Percentiles rank a stretch among this genome's conserved stretches.
These are phyloP conservation scores for Cucurbita maxima DNA, from an alignment of 306 rosid species.

Conservation along the genomic window DNA sequence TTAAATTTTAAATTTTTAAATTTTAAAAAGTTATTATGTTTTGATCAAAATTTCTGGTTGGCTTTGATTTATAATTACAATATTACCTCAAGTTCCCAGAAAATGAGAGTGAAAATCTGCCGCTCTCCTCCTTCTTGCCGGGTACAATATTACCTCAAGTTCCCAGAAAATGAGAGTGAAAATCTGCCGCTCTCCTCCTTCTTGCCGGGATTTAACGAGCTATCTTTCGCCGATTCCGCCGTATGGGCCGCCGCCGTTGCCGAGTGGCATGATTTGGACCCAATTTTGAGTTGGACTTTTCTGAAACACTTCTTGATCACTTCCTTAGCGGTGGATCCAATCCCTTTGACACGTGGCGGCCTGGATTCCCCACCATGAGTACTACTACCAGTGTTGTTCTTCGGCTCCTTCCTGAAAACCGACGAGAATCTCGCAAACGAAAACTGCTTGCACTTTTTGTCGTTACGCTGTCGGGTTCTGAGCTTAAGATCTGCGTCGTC, in stretches of 20 bases:
- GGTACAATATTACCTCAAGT: conserved; percentile 23
- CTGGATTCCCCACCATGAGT: conserved; percentile 3
- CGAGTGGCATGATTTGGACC: conserved; percentile 2
- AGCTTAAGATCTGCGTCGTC: conserved; percentile 34
- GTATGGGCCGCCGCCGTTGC: conserved; percentile 7
- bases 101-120: conserved; percentile 53
- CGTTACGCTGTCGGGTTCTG: neutral
- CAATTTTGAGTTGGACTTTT: conserved; percentile 69
- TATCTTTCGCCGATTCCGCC: conserved; percentile 16
- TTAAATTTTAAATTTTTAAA: no score
- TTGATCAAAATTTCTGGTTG: no score
- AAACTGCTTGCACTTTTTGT: conserved; percentile 42
- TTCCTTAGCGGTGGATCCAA: conserved; percentile 52
- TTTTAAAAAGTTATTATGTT: no score
- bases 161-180: conserved; percentile 83
- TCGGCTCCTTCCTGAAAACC: conserved; percentile 42
- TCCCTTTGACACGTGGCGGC: conserved; percentile 30
- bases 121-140: no score
- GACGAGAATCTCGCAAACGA: conserved; percentile 71
- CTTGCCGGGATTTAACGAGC: neutral
- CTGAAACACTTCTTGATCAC: conserved; percentile 64
- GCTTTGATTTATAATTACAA: neutral
- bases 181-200: conserved; percentile 20
- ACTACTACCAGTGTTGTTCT: neutral
- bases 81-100: conserved; percentile 54